Conservation (phyloP, 208 protist species). For the Trypanosoma congolense region DNA sequence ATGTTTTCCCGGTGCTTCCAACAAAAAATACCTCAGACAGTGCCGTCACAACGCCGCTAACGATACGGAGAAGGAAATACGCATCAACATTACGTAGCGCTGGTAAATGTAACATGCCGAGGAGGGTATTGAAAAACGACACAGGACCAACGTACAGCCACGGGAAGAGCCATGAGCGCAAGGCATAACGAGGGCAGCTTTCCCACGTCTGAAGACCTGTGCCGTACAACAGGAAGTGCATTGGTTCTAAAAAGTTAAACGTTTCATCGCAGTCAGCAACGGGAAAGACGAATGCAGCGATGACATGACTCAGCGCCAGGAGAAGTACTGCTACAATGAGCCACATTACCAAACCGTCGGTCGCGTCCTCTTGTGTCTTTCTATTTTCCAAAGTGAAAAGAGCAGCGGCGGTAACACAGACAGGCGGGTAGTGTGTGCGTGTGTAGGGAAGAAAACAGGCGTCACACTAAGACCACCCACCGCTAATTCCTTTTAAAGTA, state of each 20-base stretch:
- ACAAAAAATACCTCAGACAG: slow-evolving; percentile 54
- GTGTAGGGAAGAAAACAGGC: too few species aligned
- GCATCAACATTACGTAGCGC: slow-evolving; percentile 38
- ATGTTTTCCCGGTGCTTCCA: slow-evolving; percentile 42
- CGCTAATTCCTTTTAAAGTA: too few species aligned
- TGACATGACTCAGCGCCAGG: slow-evolving; percentile 45
- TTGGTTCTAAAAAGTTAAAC: slow-evolving; percentile 97
- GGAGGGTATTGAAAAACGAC: slow-evolving; percentile 10
- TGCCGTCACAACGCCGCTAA: slow-evolving; percentile 40
- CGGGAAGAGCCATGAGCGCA: slow-evolving; percentile 91
- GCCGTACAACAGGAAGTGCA: slow-evolving; percentile 91
- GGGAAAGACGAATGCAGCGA: slow-evolving; percentile 51
- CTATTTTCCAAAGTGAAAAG: too few species aligned
- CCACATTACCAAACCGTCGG: not conserved
- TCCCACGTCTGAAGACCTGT: slow-evolving; percentile 96
- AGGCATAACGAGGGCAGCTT: slow-evolving; percentile 84
- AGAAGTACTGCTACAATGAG: slow-evolving; percentile 12
- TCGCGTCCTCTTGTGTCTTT: too few species aligned
- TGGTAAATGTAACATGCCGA: slow-evolving; percentile 1
- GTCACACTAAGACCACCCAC: too few species aligned
- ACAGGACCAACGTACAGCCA: slow-evolving; percentile 68
- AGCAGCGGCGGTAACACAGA: too few species aligned
- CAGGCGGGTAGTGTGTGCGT: too few species aligned
- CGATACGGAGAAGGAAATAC: slow-evolving; percentile 65
- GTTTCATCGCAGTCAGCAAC: slow-evolving; percentile 95